Conservation (phyloP, 2,329 filamentous ascomycete genomes). For the Xylariaceae sp. region DNA sequence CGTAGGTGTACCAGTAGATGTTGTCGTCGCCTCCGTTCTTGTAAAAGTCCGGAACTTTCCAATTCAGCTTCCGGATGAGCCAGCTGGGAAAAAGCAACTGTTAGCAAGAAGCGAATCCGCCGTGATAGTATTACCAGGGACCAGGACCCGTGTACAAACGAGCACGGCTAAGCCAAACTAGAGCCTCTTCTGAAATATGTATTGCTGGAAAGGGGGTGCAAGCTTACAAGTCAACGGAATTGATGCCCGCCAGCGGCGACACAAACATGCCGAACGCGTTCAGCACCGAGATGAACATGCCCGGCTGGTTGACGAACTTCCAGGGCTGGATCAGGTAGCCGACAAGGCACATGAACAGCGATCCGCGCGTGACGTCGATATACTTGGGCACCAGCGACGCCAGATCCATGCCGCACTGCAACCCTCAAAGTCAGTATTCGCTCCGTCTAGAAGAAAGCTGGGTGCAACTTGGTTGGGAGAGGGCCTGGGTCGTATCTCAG, state of each 20-base stretch:
- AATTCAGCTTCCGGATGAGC: slow-evolving; percentile 9
- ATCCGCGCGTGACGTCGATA: slow-evolving; percentile 9
- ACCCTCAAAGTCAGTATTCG: background rate
- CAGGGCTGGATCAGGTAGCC: slow-evolving; percentile 8
- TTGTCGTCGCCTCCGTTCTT: slow-evolving; percentile 6
- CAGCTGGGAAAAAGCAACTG: slow-evolving; percentile 3
- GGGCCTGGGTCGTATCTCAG: too few species aligned
- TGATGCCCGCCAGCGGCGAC: slow-evolving; percentile 8
- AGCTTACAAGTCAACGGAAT: slow-evolving; percentile 11
- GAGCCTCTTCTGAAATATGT: slow-evolving; percentile 1
- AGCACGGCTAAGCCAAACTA: background rate
- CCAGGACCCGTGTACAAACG: background rate
- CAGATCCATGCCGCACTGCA: slow-evolving; percentile 7
- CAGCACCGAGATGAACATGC: slow-evolving; percentile 5
- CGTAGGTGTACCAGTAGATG: slow-evolving; percentile 10
- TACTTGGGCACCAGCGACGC: slow-evolving; percentile 11
- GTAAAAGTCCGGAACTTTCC: slow-evolving; percentile 12
- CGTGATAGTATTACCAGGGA: background rate
- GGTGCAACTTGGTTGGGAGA: too few species aligned
- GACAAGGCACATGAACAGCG: slow-evolving; percentile 10
- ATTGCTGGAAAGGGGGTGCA: background rate
- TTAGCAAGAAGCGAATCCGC: too few species aligned
- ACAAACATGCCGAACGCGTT: slow-evolving; percentile 7
- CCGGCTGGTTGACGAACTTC: slow-evolving; percentile 5
- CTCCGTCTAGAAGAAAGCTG: background rate